Conservation (phyloP, 2,329 filamentous ascomycete species). For the Diaporthe sp. region DNA sequence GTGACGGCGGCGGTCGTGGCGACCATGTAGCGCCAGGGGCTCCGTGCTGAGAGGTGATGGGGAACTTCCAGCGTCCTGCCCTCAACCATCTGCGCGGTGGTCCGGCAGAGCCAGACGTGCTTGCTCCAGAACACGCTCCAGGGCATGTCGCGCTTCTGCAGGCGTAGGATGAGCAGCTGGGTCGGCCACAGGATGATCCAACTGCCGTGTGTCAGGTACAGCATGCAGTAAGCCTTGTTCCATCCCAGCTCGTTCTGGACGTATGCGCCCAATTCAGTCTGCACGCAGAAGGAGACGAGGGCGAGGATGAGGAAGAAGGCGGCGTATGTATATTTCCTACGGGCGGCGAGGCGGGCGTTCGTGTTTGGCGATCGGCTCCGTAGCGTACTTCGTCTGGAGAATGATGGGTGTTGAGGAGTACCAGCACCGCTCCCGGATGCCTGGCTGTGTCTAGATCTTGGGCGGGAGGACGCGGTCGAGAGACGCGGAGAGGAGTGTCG, state of each 20-base stretch:
- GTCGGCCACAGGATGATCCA: slow-evolving; percentile 92
- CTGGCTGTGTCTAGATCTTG: slow-evolving; percentile 33
- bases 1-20: slow-evolving; percentile 86
- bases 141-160: slow-evolving; percentile 82
- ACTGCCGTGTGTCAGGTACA: slow-evolving; percentile 96
- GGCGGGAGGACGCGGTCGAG: slow-evolving; percentile 30
- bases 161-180: slow-evolving; percentile 82
- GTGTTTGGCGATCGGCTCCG: slow-evolving; percentile 81
- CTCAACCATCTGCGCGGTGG: slow-evolving; percentile 84
- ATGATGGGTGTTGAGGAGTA: slow-evolving; percentile 50
- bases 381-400: slow-evolving; percentile 75
- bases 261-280: slow-evolving; percentile 96
- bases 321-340: slow-evolving; percentile 88
- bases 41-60: slow-evolving; percentile 53
- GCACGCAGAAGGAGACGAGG: slow-evolving; percentile 88
- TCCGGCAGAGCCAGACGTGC: slow-evolving; percentile 63
- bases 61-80: slow-evolving; percentile 79
- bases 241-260: slow-evolving; percentile 93
- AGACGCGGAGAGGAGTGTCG: slow-evolving; percentile 27
- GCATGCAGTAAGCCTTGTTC: slow-evolving; percentile 99
- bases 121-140: slow-evolving; percentile 89
- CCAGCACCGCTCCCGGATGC: slow-evolving; percentile 45
- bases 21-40: slow-evolving; percentile 76
- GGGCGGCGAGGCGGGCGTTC: slow-evolving; percentile 74
- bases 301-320: slow-evolving; percentile 85